Conservation (phyloP, 2,329 filamentous ascomycete genomes). For the Colletotrichum noveboracense region DNA sequence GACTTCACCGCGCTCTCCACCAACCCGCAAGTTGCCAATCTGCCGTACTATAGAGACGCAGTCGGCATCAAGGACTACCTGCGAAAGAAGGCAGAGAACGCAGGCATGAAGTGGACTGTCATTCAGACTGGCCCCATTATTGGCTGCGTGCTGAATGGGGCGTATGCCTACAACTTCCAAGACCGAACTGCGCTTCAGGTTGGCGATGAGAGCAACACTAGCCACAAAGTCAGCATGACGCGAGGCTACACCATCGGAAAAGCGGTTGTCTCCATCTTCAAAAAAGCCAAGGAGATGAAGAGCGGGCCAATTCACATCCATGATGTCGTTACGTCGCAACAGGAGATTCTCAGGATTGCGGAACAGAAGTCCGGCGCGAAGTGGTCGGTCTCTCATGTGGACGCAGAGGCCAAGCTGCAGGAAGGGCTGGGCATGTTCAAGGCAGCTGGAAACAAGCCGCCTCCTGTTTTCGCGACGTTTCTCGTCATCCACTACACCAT, state of each 20-base stretch:
- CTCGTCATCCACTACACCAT: neutral
- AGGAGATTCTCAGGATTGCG: conserved; percentile 46
- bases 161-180: conserved; percentile 4
- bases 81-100: conserved; percentile 6
- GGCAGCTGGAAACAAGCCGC: neutral
- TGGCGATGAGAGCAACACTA: conserved; percentile 44
- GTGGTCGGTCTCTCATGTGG: neutral
- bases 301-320: conserved; percentile 60
- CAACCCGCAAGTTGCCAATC: conserved; percentile 4
- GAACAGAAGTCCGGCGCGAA: conserved; percentile 17
- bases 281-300: conserved; percentile 47
- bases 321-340: conserved; percentile 54
- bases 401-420: neutral
- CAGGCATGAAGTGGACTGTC: conserved; percentile 33
- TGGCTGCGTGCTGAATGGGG: conserved; percentile 24
- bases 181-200: conserved; percentile 43
- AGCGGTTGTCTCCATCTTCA: conserved; percentile 52
- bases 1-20: conserved; percentile 45
- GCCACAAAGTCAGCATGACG: conserved; percentile 47
- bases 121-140: conserved; percentile 48
- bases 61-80: conserved; percentile 19
- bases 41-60: conserved; percentile 19
- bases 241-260: conserved; percentile 50
- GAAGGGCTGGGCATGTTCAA: neutral
- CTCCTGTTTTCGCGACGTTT: neutral